These are phyloP conservation scores for Scedosporium boydii DNA, from an alignment of 2,329 filamentous ascomycete genomes.

Conservation along the genomic window DNA sequence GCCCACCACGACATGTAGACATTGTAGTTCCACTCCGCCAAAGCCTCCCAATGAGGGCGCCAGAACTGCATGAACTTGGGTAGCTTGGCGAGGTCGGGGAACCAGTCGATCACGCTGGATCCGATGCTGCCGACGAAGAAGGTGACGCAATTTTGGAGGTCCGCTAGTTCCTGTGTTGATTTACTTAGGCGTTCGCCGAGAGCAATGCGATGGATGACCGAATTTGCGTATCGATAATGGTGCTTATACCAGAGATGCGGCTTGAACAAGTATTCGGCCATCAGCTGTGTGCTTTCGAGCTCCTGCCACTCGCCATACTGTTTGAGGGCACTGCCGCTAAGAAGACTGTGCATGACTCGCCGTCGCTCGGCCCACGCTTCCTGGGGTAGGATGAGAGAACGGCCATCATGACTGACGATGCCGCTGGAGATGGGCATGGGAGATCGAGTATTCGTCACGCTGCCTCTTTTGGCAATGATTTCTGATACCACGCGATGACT, in stretches of 20 bases:
- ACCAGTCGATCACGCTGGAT: slow-evolving; percentile 25
- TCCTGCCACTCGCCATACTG: slow-evolving; percentile 24
- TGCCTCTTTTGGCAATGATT: slow-evolving; percentile 26
- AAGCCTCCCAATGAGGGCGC: slow-evolving; percentile 20
- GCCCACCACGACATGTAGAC: slow-evolving; percentile 25
- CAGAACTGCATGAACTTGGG: slow-evolving; percentile 22
- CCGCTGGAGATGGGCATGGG: slow-evolving; percentile 19
- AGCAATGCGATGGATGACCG: slow-evolving; percentile 25
- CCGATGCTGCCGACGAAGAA: slow-evolving; percentile 25
- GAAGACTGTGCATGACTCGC: slow-evolving; percentile 27
- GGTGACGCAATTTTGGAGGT: slow-evolving; percentile 25
- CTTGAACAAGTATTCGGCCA: slow-evolving; percentile 16
- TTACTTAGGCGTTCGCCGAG: slow-evolving; percentile 22
- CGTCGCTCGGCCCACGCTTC: slow-evolving; percentile 24
- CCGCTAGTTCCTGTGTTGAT: slow-evolving; percentile 21
- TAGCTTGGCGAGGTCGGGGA: slow-evolving; percentile 22
- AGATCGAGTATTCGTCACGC: slow-evolving; percentile 20
- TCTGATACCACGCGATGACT: slow-evolving; percentile 24
- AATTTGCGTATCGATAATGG: slow-evolving; percentile 29
- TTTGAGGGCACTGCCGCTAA: slow-evolving; percentile 23
- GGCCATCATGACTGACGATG: slow-evolving; percentile 22
- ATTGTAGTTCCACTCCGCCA: slow-evolving; percentile 23
- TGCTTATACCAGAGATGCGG: slow-evolving; percentile 26
- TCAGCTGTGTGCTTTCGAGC: slow-evolving; percentile 23
- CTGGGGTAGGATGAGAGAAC: slow-evolving; percentile 22